phyloP scores from a whole-genome alignment of 371 early-diverging fungal species.

The Chytridium lagenaria region DNA sequence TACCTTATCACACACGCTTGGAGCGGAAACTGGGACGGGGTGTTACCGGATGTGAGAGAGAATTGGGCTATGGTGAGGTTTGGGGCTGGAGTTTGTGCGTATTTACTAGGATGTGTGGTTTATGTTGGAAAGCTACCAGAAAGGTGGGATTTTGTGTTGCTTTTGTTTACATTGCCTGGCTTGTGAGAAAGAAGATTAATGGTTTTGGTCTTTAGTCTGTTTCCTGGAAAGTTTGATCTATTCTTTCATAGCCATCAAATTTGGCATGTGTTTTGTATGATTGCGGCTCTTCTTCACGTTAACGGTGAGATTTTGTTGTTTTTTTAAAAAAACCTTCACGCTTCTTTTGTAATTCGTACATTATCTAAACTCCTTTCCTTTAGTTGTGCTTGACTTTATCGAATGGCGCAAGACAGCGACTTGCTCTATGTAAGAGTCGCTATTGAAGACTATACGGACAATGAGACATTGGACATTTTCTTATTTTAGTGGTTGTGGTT shows the following conservation, averaged over 20 bases:
- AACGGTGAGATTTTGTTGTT: constrained; percentile 20
- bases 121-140: constrained; percentile 80
- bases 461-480: too few relatives aligned
- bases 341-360: background rate
- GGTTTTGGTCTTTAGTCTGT: constrained; percentile 11
- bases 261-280: constrained; percentile 75
- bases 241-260: constrained; percentile 77
- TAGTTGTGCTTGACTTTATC: constrained; percentile 19
- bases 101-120: constrained; percentile 46
- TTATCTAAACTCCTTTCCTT: background rate
- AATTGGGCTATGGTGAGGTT: constrained; percentile 24
- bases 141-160: constrained; percentile 33
- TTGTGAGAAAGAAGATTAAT: constrained; percentile 27
- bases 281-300: constrained; percentile 28
- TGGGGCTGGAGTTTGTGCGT: constrained; percentile 16
- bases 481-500: too few relatives aligned
- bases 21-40: constrained; percentile 9
- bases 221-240: constrained; percentile 76
- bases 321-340: background rate
- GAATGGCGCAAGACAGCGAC: constrained; percentile 10
- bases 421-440: constrained; percentile 6
- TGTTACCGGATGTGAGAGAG: constrained; percentile 6
- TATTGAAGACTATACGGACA: too few relatives aligned
- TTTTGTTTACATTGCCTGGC: background rate
- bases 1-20: background rate